These are phyloP conservation scores for Helicocarpus griseus DNA, from an alignment of 2,329 filamentous ascomycete species.

Conservation along the genomic window DNA sequence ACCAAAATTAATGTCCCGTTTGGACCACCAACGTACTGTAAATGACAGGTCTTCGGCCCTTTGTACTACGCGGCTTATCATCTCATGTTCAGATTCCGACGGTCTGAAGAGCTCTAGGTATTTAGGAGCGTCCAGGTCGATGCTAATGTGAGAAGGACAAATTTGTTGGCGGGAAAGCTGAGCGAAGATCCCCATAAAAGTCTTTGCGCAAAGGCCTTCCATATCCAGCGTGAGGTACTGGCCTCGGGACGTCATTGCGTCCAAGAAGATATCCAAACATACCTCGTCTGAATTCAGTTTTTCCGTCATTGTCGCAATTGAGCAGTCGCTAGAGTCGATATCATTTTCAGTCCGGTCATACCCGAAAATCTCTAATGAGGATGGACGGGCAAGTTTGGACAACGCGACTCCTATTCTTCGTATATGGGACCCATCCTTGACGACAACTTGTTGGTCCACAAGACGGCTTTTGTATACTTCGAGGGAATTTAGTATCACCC, in stretches of 20 bases:
- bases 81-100: background rate
- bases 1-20: background rate
- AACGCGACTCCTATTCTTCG: background rate
- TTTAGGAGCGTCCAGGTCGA: background rate
- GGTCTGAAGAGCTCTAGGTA: background rate
- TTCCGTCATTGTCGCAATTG: background rate
- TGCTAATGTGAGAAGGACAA: background rate
- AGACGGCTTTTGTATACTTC: background rate
- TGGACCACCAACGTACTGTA: background rate
- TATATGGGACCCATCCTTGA: background rate
- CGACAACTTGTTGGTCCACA: background rate
- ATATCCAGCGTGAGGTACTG: background rate
- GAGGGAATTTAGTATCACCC: background rate
- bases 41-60: background rate
- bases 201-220: background rate
- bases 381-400: background rate
- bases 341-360: background rate
- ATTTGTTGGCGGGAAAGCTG: background rate
- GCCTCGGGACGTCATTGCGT: background rate
- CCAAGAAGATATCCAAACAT: background rate
- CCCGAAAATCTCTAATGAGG: background rate
- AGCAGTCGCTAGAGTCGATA: background rate
- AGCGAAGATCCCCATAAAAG: background rate
- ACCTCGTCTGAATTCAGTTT: background rate
- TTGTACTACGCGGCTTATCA: background rate